phyloP scores from a whole-genome alignment of 495 filamentous ascomycete genomes.

The Lasiosphaeria miniovina region DNA sequence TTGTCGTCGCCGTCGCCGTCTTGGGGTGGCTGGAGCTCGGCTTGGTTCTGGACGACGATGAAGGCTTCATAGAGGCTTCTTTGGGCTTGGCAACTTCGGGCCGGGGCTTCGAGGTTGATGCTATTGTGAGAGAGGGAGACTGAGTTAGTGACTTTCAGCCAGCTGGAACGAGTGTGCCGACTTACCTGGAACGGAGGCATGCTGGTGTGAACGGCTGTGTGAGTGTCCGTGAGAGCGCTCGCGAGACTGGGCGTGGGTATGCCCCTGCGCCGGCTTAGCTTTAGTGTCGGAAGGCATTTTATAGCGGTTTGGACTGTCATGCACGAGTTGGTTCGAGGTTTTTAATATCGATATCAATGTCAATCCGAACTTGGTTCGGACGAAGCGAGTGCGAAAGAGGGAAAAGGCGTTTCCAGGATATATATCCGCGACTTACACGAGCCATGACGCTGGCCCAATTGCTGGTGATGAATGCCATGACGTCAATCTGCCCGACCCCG shows the following conservation, averaged over 20 bases:
- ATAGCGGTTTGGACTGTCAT: not conserved
- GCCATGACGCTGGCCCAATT: too few species aligned
- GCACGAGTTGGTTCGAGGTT: too few species aligned
- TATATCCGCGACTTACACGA: too few species aligned
- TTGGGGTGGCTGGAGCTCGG: slow-evolving; percentile 5
- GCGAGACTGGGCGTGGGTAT: too few species aligned
- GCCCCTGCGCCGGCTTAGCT: not conserved
- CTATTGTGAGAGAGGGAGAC: not conserved
- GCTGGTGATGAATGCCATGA: slow-evolving; percentile 5
- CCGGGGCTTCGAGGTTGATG: not conserved
- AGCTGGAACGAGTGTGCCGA: too few species aligned
- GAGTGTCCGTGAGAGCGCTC: too few species aligned
- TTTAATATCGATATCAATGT: not conserved
- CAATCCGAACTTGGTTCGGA: not conserved
- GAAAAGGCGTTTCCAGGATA: not conserved
- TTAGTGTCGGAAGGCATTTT: not conserved
- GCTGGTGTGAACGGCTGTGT: too few species aligned
- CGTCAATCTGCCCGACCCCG: slow-evolving; percentile 11
- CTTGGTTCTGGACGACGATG: slow-evolving; percentile 8
- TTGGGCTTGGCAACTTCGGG: not conserved
- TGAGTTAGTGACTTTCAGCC: too few species aligned
- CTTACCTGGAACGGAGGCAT: too few species aligned
- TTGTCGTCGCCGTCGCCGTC: not conserved
- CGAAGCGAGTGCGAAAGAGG: not conserved
- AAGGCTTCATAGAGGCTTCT: slow-evolving; percentile 5